Evolutionary conservation across 2,329 filamentous ascomycete species (phyloP).

Genomic region (Ascochyta pisi): DNA sequence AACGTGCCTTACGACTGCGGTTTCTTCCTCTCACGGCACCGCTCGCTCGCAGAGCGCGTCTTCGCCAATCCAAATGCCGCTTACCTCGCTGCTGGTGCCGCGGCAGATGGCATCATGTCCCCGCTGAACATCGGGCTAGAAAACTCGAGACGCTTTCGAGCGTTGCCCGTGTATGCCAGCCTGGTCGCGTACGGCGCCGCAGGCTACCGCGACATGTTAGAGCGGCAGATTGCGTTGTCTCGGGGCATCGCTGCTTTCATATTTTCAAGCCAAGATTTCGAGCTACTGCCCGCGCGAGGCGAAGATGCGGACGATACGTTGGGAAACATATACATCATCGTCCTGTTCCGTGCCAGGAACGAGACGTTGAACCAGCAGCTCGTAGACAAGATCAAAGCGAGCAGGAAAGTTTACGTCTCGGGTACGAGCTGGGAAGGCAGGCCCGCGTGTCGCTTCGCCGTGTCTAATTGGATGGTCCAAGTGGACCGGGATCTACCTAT

Average conservation of each 20-base stretch:
- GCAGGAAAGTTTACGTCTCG: slow-evolving; percentile 79
- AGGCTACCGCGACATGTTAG: slow-evolving; percentile 74
- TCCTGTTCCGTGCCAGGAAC: slow-evolving; percentile 78
- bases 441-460: slow-evolving; percentile 80
- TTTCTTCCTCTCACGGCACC: slow-evolving; percentile 79
- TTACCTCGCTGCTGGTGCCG: slow-evolving; percentile 66
- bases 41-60: slow-evolving; percentile 64
- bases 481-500: slow-evolving; percentile 69
- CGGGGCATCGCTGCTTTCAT: slow-evolving; percentile 71
- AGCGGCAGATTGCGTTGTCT: slow-evolving; percentile 74
- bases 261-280: slow-evolving; percentile 66
- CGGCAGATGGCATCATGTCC: slow-evolving; percentile 66
- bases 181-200: slow-evolving; percentile 74
- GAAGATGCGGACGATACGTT: slow-evolving; percentile 51
- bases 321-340: slow-evolving; percentile 69
- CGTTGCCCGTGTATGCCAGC: slow-evolving; percentile 85
- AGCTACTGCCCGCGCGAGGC: slow-evolving; percentile 64
- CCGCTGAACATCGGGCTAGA: slow-evolving; percentile 88
- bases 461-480: slow-evolving; percentile 84
- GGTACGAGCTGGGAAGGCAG: slow-evolving; percentile 78
- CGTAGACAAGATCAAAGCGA: slow-evolving; percentile 75
- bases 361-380: slow-evolving; percentile 68
- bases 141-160: slow-evolving; percentile 89
- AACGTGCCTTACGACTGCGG: slow-evolving; percentile 96
- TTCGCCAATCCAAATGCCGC: slow-evolving; percentile 85